Evolutionary conservation across 495 filamentous ascomycete genomes (phyloP), one percentile per base, ranked within the genome.

Genomic region (Penicillium bialowiezense): DNA sequence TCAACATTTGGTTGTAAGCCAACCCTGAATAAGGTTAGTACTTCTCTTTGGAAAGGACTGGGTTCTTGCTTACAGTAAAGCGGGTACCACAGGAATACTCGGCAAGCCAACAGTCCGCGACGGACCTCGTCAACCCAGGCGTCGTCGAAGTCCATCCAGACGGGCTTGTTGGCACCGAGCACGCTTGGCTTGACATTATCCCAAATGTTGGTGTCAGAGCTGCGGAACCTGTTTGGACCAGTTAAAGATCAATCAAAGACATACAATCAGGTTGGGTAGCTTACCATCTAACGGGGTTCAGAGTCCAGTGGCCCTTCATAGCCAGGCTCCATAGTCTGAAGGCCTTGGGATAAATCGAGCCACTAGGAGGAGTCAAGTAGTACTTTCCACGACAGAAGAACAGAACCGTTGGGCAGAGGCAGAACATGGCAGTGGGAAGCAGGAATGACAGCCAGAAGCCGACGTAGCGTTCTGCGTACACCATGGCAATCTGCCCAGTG

Each of bases 371-470:
- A 13, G 68, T 63, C 8, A 68, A 70, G 31, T 69, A 54, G 63
- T 91, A 90, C 21, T 74, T 73, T 19, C 79, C 79, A 40, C 75
- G 77, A 62, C 83, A 84, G 48, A 73, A 59, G 47, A 73, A 75
- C 51, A 91, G 67, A n/a, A 90, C 78, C 0, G 74, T n/a, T 0
- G 85, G 85, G 51, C 80, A 85, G 48, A 81, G 44, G 45, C 74
- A 71, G 60, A 71, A 65, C 67, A 88, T 15, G 79, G 73, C 52
- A 1, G 83, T 86, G 6, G 85, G 84, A 7, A 88, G 76, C 64
- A 79, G 85, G 67, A 84, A 90, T 12, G 85, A 85, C 44, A 89
- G 73, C 75, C 80, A 91, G 71, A 89, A 91, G 17, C 87, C 87
- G 46, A 90, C 82, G 44, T 87, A 88, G 49, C 85, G 79, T 41